These are phyloP conservation scores for Takashimella tepidaria DNA, from an alignment of 1,284 basidiomycete genomes.

Conservation along the genomic window DNA sequence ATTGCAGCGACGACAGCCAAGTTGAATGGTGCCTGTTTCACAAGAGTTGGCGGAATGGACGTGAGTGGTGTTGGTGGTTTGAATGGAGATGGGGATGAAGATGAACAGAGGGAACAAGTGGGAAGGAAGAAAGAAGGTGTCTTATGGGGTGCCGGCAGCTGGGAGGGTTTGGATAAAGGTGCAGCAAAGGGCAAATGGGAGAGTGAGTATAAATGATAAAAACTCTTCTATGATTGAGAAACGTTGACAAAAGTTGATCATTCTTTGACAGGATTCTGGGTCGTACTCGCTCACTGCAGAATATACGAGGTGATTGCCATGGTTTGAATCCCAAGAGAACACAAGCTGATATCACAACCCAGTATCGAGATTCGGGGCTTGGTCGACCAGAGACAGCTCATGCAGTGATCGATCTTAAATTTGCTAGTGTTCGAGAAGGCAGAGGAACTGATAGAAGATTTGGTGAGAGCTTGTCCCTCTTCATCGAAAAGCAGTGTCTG, in stretches of 20 bases:
- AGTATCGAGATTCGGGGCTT: slow-evolving; percentile 40
- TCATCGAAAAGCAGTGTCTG: too few species aligned
- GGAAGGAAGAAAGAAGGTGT: slow-evolving; percentile 47
- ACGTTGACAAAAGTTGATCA: neutral
- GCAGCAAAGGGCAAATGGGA: slow-evolving; percentile 43
- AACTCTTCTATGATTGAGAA: neutral
- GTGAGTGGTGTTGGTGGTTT: slow-evolving; percentile 37
- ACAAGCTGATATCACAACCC: too few species aligned
- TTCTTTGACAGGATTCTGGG: slow-evolving; percentile 37
- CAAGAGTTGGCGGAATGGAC: slow-evolving; percentile 3
- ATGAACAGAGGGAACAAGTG: slow-evolving; percentile 37
- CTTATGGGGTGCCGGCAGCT: slow-evolving; percentile 44
- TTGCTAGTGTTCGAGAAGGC: slow-evolving; percentile 47
- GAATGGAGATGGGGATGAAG: slow-evolving; percentile 37
- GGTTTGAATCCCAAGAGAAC: neutral
- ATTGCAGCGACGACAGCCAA: slow-evolving; percentile 16
- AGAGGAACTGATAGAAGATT: slow-evolving; percentile 46
- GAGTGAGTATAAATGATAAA: slow-evolving; percentile 28
- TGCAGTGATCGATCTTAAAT: slow-evolving; percentile 46
- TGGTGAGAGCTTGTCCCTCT: slow-evolving; percentile 29
- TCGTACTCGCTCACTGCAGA: slow-evolving; percentile 45
- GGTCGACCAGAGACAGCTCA: slow-evolving; percentile 33
- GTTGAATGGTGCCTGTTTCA: slow-evolving; percentile 8
- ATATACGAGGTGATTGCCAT: slow-evolving; percentile 41
- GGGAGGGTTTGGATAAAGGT: slow-evolving; percentile 42